A percentile compares a stretch with the other conserved stretches of the same genome.
These are phyloP conservation scores for Penstemon eatonii DNA, from an alignment of 257 asterid species.

Conservation along the genomic window DNA sequence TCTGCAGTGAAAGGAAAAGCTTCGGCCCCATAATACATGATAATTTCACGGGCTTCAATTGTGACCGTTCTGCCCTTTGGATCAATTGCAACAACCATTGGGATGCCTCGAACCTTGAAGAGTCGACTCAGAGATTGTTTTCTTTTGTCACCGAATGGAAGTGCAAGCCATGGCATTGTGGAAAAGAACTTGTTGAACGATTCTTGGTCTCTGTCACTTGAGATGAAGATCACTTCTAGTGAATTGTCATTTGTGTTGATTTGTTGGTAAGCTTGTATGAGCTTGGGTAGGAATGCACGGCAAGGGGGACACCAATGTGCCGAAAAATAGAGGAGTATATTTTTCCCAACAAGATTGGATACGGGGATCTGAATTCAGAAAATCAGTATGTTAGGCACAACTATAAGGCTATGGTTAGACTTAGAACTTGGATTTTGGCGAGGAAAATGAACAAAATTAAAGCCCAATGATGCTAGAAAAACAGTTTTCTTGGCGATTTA, in stretches of 20 bases:
- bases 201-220: slow-evolving; percentile 64
- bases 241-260: slow-evolving; percentile 47
- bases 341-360: slow-evolving; percentile 70
- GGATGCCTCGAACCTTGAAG: slow-evolving; percentile 78
- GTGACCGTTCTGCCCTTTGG: slow-evolving; percentile 68
- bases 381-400: neutral
- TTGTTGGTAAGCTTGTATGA: slow-evolving; percentile 47
- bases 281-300: slow-evolving; percentile 73
- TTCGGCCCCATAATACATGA: slow-evolving; percentile 55
- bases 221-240: slow-evolving; percentile 68
- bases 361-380: slow-evolving; percentile 52
- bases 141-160: slow-evolving; percentile 64
- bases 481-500: too few species aligned
- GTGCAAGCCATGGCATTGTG: slow-evolving; percentile 80
- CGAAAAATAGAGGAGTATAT: slow-evolving; percentile 65
- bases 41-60: slow-evolving; percentile 53
- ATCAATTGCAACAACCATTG: slow-evolving; percentile 67
- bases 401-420: too few species aligned
- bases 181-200: slow-evolving; percentile 70
- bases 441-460: too few species aligned
- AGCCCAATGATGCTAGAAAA: too few species aligned
- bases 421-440: too few species aligned
- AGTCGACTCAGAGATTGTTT: slow-evolving; percentile 44
- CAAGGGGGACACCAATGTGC: slow-evolving; percentile 94
- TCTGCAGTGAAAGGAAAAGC: slow-evolving; percentile 82